These are phyloP conservation scores for Bauhinia variegata DNA, from an alignment of 306 rosid species.

Conservation along the genomic window DNA sequence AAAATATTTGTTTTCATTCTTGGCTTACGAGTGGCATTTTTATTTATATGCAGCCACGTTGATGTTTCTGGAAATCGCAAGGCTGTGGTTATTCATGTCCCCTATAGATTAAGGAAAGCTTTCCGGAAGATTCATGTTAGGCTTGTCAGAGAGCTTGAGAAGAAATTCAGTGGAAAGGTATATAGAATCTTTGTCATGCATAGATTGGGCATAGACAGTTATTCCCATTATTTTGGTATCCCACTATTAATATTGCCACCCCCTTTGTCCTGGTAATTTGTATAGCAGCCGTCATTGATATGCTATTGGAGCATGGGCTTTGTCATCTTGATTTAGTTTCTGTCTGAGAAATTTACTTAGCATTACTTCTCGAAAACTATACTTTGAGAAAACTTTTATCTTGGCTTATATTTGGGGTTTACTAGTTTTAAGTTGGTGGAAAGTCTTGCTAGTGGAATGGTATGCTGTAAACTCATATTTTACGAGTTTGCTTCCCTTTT, in stretches of 20 bases:
- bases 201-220: background rate
- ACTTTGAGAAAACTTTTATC: no score
- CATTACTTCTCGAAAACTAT: no score
- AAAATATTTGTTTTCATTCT: background rate
- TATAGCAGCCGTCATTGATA: background rate
- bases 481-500: no score
- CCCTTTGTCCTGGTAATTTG: background rate
- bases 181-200: background rate
- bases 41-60: constrained; percentile 55
- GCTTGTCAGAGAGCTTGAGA: constrained; percentile 93
- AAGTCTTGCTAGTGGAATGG: no score
- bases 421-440: no score
- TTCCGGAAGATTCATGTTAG: constrained; percentile 75
- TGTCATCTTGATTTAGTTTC: no score
- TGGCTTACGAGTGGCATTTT: background rate
- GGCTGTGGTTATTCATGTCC: constrained; percentile 83
- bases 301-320: no score
- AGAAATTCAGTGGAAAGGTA: constrained; percentile 91
- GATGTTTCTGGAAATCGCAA: constrained; percentile 78
- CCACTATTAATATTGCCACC: background rate
- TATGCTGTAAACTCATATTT: no score
- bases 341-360: no score
- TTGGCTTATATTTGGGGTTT: no score
- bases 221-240: background rate
- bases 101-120: constrained; percentile 78